Evolutionary conservation across 2,329 filamentous ascomycete genomes (phyloP), one percentile per base, ranked within the genome.

Genomic region (Colletotrichum tanaceti): DNA sequence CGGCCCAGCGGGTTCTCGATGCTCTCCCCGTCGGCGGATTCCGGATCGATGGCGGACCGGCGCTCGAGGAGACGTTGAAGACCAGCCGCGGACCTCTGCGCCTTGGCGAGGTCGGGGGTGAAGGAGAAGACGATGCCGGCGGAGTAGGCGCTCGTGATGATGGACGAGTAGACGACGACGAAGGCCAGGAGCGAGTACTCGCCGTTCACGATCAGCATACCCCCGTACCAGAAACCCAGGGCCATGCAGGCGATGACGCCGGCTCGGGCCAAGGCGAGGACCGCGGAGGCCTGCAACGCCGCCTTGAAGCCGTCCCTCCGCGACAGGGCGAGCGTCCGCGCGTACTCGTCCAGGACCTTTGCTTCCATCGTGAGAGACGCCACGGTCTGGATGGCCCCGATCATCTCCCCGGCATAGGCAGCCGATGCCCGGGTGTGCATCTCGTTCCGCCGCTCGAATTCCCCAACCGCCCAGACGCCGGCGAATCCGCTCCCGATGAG

Each of bases 361-460:
- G 39, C 74, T 70, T 83, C 81, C 5, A 80, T 73, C 1, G 76
- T 76, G n/a, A 83, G 73, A 13, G 79, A 79, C 2, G 80, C 75
- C 18, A 83, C 77, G 2, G 84, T 86, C 18, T 81, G 76, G 44
- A 86, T 81, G 0, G 83, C 77, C 1, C 76, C 75, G 6, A 84
- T 77, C 1, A 82, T 79, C 61, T 86, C 84, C 28, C 79, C 79
- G 0, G 84, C 84, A 28, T 83, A 77, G 16, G 78, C 74, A 3
- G 82, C 83, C 50, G 80, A 82, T 14, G 77, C 74, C 22, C 79
- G 66, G 70, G 79, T 82, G 16, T 74, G 73, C 32, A 77, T 75
- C 46, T 77, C 76, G 2, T 77, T 79, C 4, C 76, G 72, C 6
- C 74, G 68, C 50, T 84, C 79, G 32, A 83, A 73, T n/a, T 75